Percentiles rank a stretch among this genome's conserved stretches.
Evolutionary conservation across 352 stramenopile species (phyloP).

Genomic region (Phytopythium ostracodes): DNA sequence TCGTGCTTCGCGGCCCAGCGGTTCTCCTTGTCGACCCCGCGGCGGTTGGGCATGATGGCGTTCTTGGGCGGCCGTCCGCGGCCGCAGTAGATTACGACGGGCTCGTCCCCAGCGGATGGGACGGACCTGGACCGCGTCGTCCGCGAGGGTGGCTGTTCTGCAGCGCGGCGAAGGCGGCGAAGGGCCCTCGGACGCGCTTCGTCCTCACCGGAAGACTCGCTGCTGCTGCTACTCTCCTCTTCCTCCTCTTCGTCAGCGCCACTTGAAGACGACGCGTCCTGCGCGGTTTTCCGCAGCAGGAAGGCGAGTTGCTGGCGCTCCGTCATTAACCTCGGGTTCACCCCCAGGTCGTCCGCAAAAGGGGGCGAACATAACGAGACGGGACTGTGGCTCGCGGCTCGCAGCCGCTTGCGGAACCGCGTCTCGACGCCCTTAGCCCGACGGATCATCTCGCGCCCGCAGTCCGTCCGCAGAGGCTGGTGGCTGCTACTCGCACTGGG

Average conservation of each 20-base stretch:
- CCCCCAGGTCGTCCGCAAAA: neutral
- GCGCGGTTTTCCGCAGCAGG: conserved; percentile 67
- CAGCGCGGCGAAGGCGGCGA: conserved; percentile 19
- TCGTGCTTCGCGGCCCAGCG: neutral
- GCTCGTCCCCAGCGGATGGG: no score
- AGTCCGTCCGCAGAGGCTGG: neutral
- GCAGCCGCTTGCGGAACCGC: conserved; percentile 3
- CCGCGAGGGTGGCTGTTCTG: conserved; percentile 6
- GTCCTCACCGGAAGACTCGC: conserved; percentile 26
- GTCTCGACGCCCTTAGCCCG: neutral
- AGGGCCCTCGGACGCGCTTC: conserved; percentile 8
- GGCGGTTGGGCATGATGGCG: conserved; percentile 29
- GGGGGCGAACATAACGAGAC: neutral
- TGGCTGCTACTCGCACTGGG: neutral
- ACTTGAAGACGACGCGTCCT: conserved; percentile 38
- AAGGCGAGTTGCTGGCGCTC: conserved; percentile 84
- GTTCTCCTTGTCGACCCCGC: conserved; percentile 4
- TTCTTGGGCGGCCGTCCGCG: conserved; percentile 42
- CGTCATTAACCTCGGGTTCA: conserved; percentile 72
- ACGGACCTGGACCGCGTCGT: no score
- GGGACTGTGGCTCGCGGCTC: neutral
- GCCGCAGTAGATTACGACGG: no score
- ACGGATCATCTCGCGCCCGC: neutral
- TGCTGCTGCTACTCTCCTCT: neutral
- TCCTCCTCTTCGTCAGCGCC: conserved; percentile 17